Base-by-base conservation (phyloP, 768 basidiomycete genomes). In the Hysterangium stoloniferum region DNA sequence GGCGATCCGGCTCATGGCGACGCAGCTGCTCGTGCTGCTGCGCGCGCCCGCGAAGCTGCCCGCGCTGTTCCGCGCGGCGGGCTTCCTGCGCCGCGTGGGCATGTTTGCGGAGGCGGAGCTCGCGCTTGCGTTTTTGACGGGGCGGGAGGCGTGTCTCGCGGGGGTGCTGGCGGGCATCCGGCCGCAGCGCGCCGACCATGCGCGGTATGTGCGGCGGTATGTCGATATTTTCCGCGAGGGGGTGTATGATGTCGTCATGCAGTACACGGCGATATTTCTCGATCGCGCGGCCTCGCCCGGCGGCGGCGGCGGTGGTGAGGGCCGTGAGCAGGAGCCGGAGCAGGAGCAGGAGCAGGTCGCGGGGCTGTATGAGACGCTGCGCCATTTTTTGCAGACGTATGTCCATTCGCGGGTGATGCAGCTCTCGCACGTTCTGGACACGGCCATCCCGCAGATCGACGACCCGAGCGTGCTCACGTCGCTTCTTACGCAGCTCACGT, bases 181-280 rank as follows among this genome's bases (percentile, higher is more conserved):
- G 38, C 66, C 58, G 7, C 66, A 68, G 54, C 64, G 58, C 52
- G 62, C 58, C 57, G 87, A 89, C 52, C 72, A 87, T 37, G 78
- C 84, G 31, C 70, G 83, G 31, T 92, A 83, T 66, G 71, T 95
- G 55, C 84, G 89, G 59, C 84, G 80, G 61, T 93, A 91, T 65
- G 80, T 95, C 56, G 94, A 95, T 60, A 66, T 82, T 9, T 96
- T 94, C 84, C 73, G 93, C 46, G 94, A 97, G 67, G 84, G 87
- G 40, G 86, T 91, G 19, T 87, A 94, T 68, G 92, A 97, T 64
- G 79, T 94, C 64, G 76, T 95, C 57, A 86, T 86, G 13, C 92
- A 95, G 62, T 96, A 82, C 59, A 76, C 84, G 2, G 82, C 90
- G 33, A 92, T 96, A 55, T 95, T 97, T 65, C 78, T 93, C 31